A percentile compares a stretch with the other conserved stretches of the same genome.
These are phyloP conservation scores for Lipomyces sp. DNA, from an alignment of 805 yeast species.

Conservation along the genomic window DNA sequence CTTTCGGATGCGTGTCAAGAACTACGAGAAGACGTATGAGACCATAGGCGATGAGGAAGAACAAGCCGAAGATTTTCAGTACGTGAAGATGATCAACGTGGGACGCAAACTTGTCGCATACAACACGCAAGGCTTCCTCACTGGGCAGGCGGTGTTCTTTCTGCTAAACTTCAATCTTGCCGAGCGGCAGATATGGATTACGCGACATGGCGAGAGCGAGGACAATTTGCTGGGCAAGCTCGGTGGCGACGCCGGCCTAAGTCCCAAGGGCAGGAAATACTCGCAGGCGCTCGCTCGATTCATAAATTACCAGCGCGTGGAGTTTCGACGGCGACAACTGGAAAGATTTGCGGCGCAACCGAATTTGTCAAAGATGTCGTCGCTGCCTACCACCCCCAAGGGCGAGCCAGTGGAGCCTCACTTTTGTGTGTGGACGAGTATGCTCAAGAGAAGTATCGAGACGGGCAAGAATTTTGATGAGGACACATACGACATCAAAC, in stretches of 20 bases:
- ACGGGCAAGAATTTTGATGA: slow-evolving; percentile 77
- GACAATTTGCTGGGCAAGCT: slow-evolving; percentile 83
- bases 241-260: slow-evolving; percentile 86
- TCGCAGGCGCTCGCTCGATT: slow-evolving; percentile 70
- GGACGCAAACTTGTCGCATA: slow-evolving; percentile 92
- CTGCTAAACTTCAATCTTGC: slow-evolving; percentile 81
- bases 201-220: slow-evolving; percentile 89
- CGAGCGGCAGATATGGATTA: slow-evolving; percentile 89
- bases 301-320: slow-evolving; percentile 63
- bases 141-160: slow-evolving; percentile 91
- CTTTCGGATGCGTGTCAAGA: slow-evolving; percentile 72
- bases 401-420: slow-evolving; percentile 59
- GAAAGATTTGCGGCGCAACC: slow-evolving; percentile 49
- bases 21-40: slow-evolving; percentile 87
- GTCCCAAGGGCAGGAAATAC: slow-evolving; percentile 73
- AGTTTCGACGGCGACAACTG: slow-evolving; percentile 62
- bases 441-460: slow-evolving; percentile 73
- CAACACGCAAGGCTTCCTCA: slow-evolving; percentile 81
- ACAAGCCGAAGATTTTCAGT: slow-evolving; percentile 63
- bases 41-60: slow-evolving; percentile 78
- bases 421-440: slow-evolving; percentile 90
- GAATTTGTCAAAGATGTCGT: slow-evolving; percentile 41
- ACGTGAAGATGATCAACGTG: slow-evolving; percentile 92
- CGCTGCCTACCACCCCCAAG: slow-evolving; percentile 33
- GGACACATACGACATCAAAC: slow-evolving; percentile 68